These are phyloP conservation scores for Hortaea werneckii DNA, from an alignment of 2,329 filamentous ascomycete species.

Conservation along the genomic window DNA sequence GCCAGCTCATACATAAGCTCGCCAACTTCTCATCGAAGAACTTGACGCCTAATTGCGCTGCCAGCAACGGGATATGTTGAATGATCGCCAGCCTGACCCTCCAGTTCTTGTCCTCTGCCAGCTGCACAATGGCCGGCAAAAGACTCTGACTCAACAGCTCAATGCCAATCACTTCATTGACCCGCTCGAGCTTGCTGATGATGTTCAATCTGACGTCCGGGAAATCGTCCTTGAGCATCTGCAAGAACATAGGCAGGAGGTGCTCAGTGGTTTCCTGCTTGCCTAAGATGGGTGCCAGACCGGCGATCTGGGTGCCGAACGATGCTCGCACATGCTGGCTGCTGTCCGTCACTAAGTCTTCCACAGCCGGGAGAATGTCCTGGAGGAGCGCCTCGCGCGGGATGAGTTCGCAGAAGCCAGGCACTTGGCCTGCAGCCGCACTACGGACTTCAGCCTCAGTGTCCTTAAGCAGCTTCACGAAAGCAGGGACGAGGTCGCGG, in stretches of 20 bases:
- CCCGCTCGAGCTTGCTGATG: conserved; percentile 97
- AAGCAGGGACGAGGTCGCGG: conserved; percentile 87
- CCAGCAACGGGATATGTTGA: conserved; percentile 94
- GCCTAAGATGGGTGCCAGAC: conserved; percentile 88
- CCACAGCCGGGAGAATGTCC: conserved; percentile 92
- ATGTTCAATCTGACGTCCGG: conserved; percentile 97
- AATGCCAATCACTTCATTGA: conserved; percentile 98
- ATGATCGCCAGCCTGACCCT: conserved; percentile 95
- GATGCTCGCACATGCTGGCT: conserved; percentile 96
- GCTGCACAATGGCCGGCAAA: conserved; percentile 89
- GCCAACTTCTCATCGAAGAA: conserved; percentile 98
- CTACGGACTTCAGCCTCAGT: conserved; percentile 96
- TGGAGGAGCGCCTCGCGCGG: conserved; percentile 80
- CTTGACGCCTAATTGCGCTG: conserved; percentile 87
- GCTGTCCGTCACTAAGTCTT: conserved; percentile 89
- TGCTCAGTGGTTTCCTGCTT: conserved; percentile 99
- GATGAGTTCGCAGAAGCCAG: conserved; percentile 86
- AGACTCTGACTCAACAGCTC: conserved; percentile 93
- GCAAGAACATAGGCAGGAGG: conserved; percentile 94
- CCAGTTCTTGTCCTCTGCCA: conserved; percentile 99
- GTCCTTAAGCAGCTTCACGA: conserved; percentile 95
- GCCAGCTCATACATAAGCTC: conserved; percentile 93
- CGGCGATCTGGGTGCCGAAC: conserved; percentile 92
- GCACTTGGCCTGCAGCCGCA: conserved; percentile 93
- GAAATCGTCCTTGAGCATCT: conserved; percentile 99